Evolutionary conservation across 1,284 basidiomycete species (phyloP).

Genomic region (Apiotrichum siamense): DNA sequence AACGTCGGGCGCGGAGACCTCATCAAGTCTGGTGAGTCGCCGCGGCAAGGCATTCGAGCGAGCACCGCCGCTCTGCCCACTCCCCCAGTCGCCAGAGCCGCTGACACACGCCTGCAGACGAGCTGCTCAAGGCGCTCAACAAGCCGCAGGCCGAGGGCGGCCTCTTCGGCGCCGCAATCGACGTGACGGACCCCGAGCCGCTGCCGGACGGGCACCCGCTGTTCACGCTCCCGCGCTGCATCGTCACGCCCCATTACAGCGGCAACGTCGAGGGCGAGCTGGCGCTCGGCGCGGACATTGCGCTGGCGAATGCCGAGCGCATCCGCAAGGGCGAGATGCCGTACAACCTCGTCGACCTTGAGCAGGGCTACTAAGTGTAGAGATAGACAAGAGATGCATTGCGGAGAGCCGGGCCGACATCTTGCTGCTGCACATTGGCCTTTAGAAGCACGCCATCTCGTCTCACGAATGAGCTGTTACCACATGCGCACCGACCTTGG

Average conservation of each 20-base stretch:
- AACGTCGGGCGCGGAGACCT: slow-evolving; percentile 43
- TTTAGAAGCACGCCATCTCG: too few species aligned
- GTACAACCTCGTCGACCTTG: slow-evolving; percentile 30
- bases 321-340: slow-evolving; percentile 22
- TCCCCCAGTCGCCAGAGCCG: too few species aligned
- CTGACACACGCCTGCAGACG: slow-evolving; percentile 26
- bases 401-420: too few species aligned
- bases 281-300: slow-evolving; percentile 36
- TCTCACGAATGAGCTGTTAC: too few species aligned
- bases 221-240: slow-evolving; percentile 31
- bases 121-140: slow-evolving; percentile 30
- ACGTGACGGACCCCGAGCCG: slow-evolving; percentile 45
- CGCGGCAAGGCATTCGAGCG: not conserved
- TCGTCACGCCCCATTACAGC: slow-evolving; percentile 37
- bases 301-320: slow-evolving; percentile 39
- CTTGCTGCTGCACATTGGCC: too few species aligned
- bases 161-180: slow-evolving; percentile 35
- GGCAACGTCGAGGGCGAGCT: slow-evolving; percentile 37
- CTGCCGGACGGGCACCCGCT: slow-evolving; percentile 31
- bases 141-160: slow-evolving; percentile 9
- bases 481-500: too few species aligned
- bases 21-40: slow-evolving; percentile 26
- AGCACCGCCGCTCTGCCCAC: too few species aligned
- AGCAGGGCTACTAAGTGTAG: slow-evolving; percentile 30
- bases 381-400: not conserved